Percentiles rank a stretch among this genome's conserved stretches.
These are phyloP conservation scores for Tulasnella sp. DNA, from an alignment of 768 basidiomycete genomes.

Conservation along the genomic window DNA sequence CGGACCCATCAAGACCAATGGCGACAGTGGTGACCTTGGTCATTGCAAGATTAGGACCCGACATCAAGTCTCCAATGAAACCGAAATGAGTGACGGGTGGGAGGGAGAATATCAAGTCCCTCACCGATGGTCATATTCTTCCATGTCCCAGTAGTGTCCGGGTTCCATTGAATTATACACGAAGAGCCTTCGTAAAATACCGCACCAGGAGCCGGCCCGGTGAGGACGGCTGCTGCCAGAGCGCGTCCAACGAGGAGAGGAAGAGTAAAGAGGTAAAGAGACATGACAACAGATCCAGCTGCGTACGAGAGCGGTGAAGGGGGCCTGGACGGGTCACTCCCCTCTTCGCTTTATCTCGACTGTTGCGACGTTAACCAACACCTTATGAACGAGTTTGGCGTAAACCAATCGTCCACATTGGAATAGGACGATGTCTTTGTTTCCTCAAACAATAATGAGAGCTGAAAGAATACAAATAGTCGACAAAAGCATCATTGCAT, in stretches of 20 bases:
- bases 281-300: slow-evolving; percentile 15
- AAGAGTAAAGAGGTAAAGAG: slow-evolving; percentile 1
- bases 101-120: slow-evolving; percentile 20
- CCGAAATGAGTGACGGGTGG: neutral
- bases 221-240: slow-evolving; percentile 33
- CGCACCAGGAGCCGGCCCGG: slow-evolving; percentile 44
- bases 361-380: neutral
- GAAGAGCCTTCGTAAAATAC: slow-evolving; percentile 39
- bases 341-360: neutral
- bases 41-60: slow-evolving; percentile 43
- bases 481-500: neutral
- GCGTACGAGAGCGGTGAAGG: neutral
- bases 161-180: slow-evolving; percentile 41
- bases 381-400: neutral
- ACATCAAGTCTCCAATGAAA: slow-evolving; percentile 40
- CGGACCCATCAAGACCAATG: slow-evolving; percentile 39
- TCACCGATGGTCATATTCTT: slow-evolving; percentile 43
- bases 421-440: neutral
- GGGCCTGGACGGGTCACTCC: neutral
- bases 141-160: slow-evolving; percentile 39
- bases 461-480: no score
- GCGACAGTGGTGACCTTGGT: slow-evolving; percentile 38
- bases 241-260: neutral
- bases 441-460: neutral
- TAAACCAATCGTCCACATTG: neutral